A percentile compares a stretch with the other conserved stretches of the same genome.
Evolutionary conservation across 441 rosid genomes (phyloP).

Genomic region (Pelargonium myrrhifolium): DNA sequence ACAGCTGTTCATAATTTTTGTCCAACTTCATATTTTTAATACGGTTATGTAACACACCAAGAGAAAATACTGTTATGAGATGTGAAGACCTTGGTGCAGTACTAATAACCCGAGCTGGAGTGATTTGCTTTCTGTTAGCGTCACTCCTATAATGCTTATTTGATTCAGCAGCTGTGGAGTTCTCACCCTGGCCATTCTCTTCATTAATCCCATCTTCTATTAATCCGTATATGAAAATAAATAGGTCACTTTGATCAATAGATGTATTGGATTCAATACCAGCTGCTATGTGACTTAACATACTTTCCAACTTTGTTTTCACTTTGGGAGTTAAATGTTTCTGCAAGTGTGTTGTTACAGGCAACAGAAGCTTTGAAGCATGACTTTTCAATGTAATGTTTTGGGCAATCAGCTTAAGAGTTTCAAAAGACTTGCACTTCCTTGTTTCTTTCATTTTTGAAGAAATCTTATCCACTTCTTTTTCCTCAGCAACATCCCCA

Average conservation of each 20-base stretch:
- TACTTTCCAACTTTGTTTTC: conserved; percentile 61
- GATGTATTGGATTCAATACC: conserved; percentile 88
- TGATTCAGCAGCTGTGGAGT: conserved; percentile 23
- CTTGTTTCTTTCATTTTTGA: conserved; percentile 90
- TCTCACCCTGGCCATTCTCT: conserved; percentile 36
- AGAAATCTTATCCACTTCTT: conserved; percentile 76
- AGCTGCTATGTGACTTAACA: conserved; percentile 64
- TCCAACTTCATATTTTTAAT: conserved; percentile 47
- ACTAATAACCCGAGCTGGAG: conserved; percentile 29
- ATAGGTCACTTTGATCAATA: conserved; percentile 68
- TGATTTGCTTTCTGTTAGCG: conserved; percentile 24
- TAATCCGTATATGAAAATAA: conserved; percentile 56
- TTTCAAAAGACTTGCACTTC: conserved; percentile 64
- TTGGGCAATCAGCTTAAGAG: conserved; percentile 69
- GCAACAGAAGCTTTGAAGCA: conserved; percentile 60
- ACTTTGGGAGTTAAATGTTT: conserved; percentile 62
- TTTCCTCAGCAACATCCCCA: conserved; percentile 90
- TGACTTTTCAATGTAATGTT: conserved; percentile 62
- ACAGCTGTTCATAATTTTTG: conserved; percentile 35
- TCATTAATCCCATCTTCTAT: conserved; percentile 54
- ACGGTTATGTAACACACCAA: conserved; percentile 50
- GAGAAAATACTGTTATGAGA: conserved; percentile 73
- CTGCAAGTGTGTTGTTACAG: conserved; percentile 51
- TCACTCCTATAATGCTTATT: conserved; percentile 24
- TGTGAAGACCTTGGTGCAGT: conserved; percentile 47